A percentile compares a stretch with the other conserved stretches of the same genome.
Evolutionary conservation across 1,139 yeast species (phyloP).

Genomic region (Diutina siamensis): DNA sequence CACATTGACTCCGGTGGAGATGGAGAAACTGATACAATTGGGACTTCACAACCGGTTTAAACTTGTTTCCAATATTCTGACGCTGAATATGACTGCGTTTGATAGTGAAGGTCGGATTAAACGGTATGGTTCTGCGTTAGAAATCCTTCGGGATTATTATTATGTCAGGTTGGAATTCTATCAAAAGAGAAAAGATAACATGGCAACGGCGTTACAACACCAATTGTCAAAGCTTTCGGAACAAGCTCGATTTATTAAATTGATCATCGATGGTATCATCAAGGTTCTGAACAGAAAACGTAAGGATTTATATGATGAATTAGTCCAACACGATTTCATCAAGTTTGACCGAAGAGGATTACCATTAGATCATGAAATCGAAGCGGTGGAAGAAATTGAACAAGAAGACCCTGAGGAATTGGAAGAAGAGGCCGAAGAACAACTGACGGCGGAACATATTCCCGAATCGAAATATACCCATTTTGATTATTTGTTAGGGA

Average conservation of each 20-base stretch:
- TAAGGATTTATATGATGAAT: conserved; percentile 47
- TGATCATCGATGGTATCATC: conserved; percentile 71
- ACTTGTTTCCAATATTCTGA: conserved; percentile 52
- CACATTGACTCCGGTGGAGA: conserved; percentile 64
- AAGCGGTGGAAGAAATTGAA: conserved; percentile 11
- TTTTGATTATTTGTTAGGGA: conserved; percentile 67
- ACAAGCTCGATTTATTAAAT: conserved; percentile 85
- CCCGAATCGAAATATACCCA: conserved; percentile 41
- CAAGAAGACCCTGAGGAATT: conserved; percentile 19
- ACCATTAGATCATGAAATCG: conserved; percentile 15
- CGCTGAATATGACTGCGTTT: conserved; percentile 91
- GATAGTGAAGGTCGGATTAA: conserved; percentile 87
- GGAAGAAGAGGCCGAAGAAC: conserved; percentile 19
- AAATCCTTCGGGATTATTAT: conserved; percentile 76
- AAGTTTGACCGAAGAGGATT: conserved; percentile 62
- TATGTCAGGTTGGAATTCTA: conserved; percentile 80
- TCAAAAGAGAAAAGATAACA: conserved; percentile 78
- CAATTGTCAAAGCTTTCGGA: conserved; percentile 63
- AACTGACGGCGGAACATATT: conserved; percentile 13
- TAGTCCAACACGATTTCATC: conserved; percentile 58
- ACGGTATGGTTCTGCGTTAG: conserved; percentile 63
- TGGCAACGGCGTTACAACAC: conserved; percentile 59
- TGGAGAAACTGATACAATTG: conserved; percentile 61
- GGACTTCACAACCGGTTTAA: conserved; percentile 83
- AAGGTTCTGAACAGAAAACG: conserved; percentile 68